Base-by-base conservation (phyloP, 1,139 yeast genomes). In the Diutina scorzettiae region DNA sequence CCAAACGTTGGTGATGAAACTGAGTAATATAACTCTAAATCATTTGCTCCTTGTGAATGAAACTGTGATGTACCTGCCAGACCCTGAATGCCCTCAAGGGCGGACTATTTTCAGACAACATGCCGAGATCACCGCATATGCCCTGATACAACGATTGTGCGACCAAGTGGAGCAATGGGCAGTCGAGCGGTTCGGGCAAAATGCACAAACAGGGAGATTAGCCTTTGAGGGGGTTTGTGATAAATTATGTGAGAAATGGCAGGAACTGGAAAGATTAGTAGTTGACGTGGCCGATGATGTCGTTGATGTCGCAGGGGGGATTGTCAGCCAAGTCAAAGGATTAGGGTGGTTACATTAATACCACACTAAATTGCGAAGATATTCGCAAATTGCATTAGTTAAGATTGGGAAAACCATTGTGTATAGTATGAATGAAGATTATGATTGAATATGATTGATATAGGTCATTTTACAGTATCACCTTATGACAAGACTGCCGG, bases 141-240 rank as follows among this genome's bases (percentile, higher is more conserved):
- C 87, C 4, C 68, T 81, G 2, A 72, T 85, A 59, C 62, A 71
- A 44, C 69, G 76, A 46, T 60, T 89, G 3, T 83, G 95, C 59
- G 84, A 79, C 55, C 81, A 82, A 59, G 68, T 91, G 48, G 98
- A 91, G 58, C 93, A 85, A 41, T 91, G 96, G 95, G 78, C 91
- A 1, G 81, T 86, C 3, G 86, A 83, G 53, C 69, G 96, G 56
- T 91, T 89, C 60, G 78, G 80, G 34, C 94, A 84, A 55, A 91
- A 91, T 59, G 96, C 97, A 6, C 63, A 63, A 43, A 75, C 75
- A 49, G 98, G 97, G 20, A 81, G 78, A 51, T 53, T 64, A 27
- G 98, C 96, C 0, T 89, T 91, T 55, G 97, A 89, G 51, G 62
- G 76, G 5, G 96, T 89, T 5, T 66, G 89, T 45, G 59, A 71